Conservation (phyloP, 805 yeast species). For the Metschnikowia chrysomelidarum region DNA sequence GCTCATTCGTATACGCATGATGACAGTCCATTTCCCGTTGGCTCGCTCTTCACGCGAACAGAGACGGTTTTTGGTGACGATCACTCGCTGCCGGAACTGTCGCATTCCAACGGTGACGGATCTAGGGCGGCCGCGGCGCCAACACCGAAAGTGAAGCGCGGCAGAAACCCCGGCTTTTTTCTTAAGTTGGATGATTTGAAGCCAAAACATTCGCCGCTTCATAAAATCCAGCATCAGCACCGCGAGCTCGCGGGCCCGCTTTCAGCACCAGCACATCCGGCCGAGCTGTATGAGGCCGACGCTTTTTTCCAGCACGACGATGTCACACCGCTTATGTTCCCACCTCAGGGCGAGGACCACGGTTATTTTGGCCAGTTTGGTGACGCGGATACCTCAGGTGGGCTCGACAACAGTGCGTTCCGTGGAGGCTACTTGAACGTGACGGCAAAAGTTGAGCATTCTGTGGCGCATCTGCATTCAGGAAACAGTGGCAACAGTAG, state of each 20-base stretch:
- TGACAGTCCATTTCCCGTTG: too few species aligned
- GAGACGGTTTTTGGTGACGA: too few species aligned
- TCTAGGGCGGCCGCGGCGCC: constrained; percentile 2
- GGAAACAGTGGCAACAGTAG: constrained; percentile 8
- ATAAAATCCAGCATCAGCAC: constrained; percentile 12
- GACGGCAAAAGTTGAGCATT: constrained; percentile 5
- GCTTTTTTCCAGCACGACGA: constrained; percentile 14
- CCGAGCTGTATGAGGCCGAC: constrained; percentile 10
- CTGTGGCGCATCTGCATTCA: constrained; percentile 6
- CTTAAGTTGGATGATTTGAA: constrained; percentile 26
- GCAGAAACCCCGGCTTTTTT: constrained; percentile 26
- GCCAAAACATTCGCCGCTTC: constrained; percentile 12
- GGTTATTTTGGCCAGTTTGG: constrained; percentile 19
- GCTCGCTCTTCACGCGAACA: too few species aligned
- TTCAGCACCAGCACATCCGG: constrained; percentile 14
- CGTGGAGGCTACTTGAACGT: constrained; percentile 13
- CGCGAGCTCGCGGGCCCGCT: constrained; percentile 18
- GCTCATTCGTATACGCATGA: constrained; percentile 10
- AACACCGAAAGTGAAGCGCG: constrained; percentile 7
- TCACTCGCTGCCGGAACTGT: too few species aligned
- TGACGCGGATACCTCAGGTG: constrained; percentile 3
- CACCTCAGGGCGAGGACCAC: constrained; percentile 15
- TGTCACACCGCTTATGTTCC: constrained; percentile 18
- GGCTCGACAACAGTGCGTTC: constrained; percentile 1
- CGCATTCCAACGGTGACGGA: too few species aligned